phyloP scores from a whole-genome alignment of 129 eudicot species.

The Glebionis coronaria region DNA sequence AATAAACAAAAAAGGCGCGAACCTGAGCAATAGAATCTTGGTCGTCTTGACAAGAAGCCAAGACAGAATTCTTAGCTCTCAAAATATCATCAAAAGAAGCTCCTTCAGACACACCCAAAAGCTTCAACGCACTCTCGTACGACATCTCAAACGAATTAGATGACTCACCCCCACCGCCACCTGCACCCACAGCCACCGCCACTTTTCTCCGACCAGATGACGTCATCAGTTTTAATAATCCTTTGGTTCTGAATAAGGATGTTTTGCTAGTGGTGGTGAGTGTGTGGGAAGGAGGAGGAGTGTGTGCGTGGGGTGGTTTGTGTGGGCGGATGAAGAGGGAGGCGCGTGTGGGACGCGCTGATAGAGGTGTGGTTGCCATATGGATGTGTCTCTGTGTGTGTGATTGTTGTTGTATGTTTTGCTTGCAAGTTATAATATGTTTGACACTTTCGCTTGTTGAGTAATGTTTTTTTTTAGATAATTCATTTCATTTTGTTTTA shows the following conservation, averaged over 20 bases:
- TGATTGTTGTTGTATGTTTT: conserved; percentile 27
- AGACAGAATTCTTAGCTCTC: conserved; percentile 69
- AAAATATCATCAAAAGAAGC: conserved; percentile 78
- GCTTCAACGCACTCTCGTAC: conserved; percentile 65
- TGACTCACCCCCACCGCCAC: conserved; percentile 66
- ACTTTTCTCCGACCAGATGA: conserved; percentile 37
- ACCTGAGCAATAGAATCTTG: conserved; percentile 72
- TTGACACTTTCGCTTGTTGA: not conserved
- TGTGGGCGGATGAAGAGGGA: conserved; percentile 35
- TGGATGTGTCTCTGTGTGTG: conserved; percentile 24
- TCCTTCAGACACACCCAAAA: conserved; percentile 78
- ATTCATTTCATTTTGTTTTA: not conserved
- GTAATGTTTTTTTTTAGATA: not conserved
- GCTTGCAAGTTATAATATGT: conserved; percentile 26
- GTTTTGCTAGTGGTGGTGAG: not conserved
- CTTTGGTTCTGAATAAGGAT: conserved; percentile 17
- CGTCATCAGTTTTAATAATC: conserved; percentile 11
- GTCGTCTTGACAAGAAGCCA: conserved; percentile 78
- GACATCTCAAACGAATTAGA: conserved; percentile 91
- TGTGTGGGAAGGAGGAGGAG: not conserved
- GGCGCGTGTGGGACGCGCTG: conserved; percentile 61
- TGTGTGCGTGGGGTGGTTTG: conserved; percentile 19
- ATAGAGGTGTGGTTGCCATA: conserved; percentile 74
- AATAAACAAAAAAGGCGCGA: too few relatives aligned
- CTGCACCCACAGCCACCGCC: conserved; percentile 33